These are phyloP conservation scores for Asparagopsis taxiformis DNA, from an alignment of 31 red algal species.

Conservation along the genomic window DNA sequence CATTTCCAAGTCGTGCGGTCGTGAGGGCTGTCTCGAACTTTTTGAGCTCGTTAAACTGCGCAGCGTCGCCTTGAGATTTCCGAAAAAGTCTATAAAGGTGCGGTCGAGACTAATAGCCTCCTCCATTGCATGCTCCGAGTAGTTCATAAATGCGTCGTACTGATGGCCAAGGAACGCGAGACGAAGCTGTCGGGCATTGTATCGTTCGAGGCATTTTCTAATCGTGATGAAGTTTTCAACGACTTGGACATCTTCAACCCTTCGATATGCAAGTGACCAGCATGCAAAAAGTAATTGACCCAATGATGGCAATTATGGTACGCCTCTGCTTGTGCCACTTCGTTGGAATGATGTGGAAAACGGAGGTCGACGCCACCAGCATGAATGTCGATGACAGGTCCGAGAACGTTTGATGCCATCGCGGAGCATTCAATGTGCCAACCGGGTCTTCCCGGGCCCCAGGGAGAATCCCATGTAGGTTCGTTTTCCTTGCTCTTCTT, in stretches of 20 bases:
- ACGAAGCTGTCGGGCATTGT: conserved; percentile 84
- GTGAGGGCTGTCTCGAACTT: not conserved
- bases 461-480: conserved; percentile 91
- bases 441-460: conserved; percentile 85
- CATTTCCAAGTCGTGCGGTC: conserved; percentile 39
- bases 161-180: conserved; percentile 82
- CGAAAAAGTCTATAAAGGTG: conserved; percentile 86
- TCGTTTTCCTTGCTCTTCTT: conserved; percentile 86
- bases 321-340: conserved; percentile 94
- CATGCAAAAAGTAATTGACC: conserved; percentile 95
- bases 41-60: conserved; percentile 48
- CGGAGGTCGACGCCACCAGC: conserved; percentile 91
- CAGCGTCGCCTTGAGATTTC: conserved; percentile 66
- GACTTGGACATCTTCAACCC: conserved; percentile 99
- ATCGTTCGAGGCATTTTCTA: conserved; percentile 57
- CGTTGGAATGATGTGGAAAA: conserved; percentile 99
- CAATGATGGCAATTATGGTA: conserved; percentile 81
- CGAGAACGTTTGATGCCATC: conserved; percentile 84
- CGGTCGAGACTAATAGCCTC: conserved; percentile 79
- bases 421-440: conserved; percentile 99
- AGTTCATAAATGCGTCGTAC: conserved; percentile 90
- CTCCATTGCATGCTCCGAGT: conserved; percentile 85
- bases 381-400: conserved; percentile 86
- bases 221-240: conserved; percentile 99
- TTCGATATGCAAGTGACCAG: conserved; percentile 98